Conservation (phyloP, 2,329 filamentous ascomycete species). For the Anisogramma anomala region DNA sequence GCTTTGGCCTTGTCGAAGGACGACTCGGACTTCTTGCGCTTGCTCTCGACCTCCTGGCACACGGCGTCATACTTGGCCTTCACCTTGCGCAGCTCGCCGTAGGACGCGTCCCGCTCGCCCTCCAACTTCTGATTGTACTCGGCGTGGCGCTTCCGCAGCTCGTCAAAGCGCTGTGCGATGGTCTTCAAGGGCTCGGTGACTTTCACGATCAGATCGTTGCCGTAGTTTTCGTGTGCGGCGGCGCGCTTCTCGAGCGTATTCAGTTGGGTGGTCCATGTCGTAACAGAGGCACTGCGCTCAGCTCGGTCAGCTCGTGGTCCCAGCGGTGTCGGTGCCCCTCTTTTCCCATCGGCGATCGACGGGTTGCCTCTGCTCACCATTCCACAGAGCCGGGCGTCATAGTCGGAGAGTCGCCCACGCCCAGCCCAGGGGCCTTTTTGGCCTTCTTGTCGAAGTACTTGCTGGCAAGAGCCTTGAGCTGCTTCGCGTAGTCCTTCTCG, state of each 20-base stretch:
- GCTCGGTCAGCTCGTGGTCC: slow-evolving; percentile 12
- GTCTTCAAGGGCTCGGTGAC: slow-evolving; percentile 80
- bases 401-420: slow-evolving; percentile 83
- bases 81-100: slow-evolving; percentile 74
- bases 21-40: slow-evolving; percentile 87
- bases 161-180: slow-evolving; percentile 67
- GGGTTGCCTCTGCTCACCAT: slow-evolving; percentile 38
- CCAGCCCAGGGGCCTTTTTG: slow-evolving; percentile 74
- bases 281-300: slow-evolving; percentile 66
- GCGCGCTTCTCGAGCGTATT: slow-evolving; percentile 81
- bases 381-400: slow-evolving; percentile 94
- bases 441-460: slow-evolving; percentile 95
- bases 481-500: slow-evolving; percentile 92
- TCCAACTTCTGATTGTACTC: slow-evolving; percentile 85
- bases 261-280: slow-evolving; percentile 91
- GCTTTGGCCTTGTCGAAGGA: slow-evolving; percentile 93
- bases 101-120: slow-evolving; percentile 75
- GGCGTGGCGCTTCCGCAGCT: slow-evolving; percentile 78
- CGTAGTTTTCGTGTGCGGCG: slow-evolving; percentile 77
- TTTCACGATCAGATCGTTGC: slow-evolving; percentile 62
- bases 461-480: slow-evolving; percentile 76
- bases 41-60: slow-evolving; percentile 89
- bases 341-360: neutral
- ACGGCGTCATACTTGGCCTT: slow-evolving; percentile 88
- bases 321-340: neutral